These are phyloP conservation scores for Rhodotorula sp. DNA, from an alignment of 1,284 basidiomycete genomes.

Conservation along the genomic window DNA sequence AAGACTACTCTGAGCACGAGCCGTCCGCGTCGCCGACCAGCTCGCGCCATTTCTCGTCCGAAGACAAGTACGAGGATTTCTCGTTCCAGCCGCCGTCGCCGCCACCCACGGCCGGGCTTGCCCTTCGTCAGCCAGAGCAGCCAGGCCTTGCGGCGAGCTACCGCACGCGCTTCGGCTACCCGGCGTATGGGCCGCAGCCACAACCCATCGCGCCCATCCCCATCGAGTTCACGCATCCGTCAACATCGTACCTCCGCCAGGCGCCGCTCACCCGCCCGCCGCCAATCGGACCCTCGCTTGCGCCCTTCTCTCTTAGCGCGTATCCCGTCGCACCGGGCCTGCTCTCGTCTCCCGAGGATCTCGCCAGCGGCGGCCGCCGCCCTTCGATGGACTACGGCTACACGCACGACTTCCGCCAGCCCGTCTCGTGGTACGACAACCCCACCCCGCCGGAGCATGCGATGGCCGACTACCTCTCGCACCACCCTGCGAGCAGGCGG, in stretches of 20 bases:
- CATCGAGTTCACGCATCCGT: neutral
- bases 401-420: neutral
- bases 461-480: neutral
- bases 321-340: neutral
- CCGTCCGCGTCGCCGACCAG: too few relatives aligned
- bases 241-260: too few relatives aligned
- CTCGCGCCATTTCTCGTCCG: neutral
- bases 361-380: neutral
- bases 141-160: neutral
- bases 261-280: too few relatives aligned
- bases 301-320: too few relatives aligned
- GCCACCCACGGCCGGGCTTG: neutral
- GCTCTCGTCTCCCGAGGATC: neutral
- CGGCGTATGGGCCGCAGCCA: neutral
- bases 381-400: neutral
- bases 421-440: constrained; percentile 13
- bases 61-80: too few relatives aligned
- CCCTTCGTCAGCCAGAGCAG: neutral
- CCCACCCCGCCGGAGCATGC: neutral
- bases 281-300: too few relatives aligned
- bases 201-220: neutral
- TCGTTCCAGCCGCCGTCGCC: neutral
- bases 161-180: neutral
- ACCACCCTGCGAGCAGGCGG: neutral
- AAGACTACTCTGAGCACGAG: neutral